Evolutionary conservation across 768 basidiomycete genomes (phyloP).

Genomic region (Lentinus brumalis): DNA sequence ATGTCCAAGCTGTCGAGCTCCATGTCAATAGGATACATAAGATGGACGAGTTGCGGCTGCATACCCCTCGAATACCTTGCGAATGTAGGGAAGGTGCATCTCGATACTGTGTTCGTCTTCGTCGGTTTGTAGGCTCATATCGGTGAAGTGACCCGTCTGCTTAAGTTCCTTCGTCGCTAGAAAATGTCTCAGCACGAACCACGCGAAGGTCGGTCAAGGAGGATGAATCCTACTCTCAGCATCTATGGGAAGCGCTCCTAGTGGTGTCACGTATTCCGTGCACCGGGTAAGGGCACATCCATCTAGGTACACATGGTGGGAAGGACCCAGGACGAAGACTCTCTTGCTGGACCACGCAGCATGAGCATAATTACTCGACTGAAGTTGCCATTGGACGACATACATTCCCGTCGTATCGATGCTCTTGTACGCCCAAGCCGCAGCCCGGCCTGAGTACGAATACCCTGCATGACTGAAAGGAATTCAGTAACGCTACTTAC

Average conservation of each 20-base stretch:
- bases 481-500: background rate
- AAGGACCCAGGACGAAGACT: conserved; percentile 94
- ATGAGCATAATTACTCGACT: too few relatives aligned
- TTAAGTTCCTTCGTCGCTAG: conserved; percentile 69
- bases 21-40: background rate
- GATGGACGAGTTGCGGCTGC: conserved; percentile 11
- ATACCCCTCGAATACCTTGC: conserved; percentile 82
- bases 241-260: conserved; percentile 83
- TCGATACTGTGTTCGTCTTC: conserved; percentile 97
- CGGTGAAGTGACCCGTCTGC: conserved; percentile 66
- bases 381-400: conserved; percentile 28
- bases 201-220: background rate
- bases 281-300: conserved; percentile 88
- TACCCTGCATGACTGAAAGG: conserved; percentile 90
- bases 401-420: conserved; percentile 84
- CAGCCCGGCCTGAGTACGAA: conserved; percentile 89
- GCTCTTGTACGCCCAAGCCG: conserved; percentile 94
- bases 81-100: conserved; percentile 94
- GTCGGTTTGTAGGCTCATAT: conserved; percentile 68
- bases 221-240: conserved; percentile 59
- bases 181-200: background rate
- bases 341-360: conserved; percentile 61
- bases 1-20: conserved; percentile 60
- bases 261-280: conserved; percentile 76
- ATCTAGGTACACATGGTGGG: conserved; percentile 87